Evolutionary conservation across 2,329 filamentous ascomycete genomes (phyloP), one percentile per base, ranked within the genome.

Genomic region (Aspergillus amoenus): DNA sequence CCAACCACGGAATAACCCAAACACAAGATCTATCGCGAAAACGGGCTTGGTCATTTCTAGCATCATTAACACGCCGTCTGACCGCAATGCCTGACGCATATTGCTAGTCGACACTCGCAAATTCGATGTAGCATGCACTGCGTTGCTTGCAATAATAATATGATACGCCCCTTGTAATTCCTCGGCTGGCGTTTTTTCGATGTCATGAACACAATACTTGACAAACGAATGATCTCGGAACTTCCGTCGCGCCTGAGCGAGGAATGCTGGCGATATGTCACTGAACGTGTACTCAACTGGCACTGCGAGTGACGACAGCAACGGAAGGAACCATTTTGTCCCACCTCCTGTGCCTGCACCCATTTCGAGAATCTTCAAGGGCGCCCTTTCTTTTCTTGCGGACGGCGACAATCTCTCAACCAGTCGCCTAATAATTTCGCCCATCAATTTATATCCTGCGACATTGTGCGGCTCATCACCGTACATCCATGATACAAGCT

Each of bases 331-430:
- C 24, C 62, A 60, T 13, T 61, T 64, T 0, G 76, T 77, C 0
- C 73, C 75, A 1, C 72, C 74, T 0, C 76, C 73, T 1, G 72
- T 76, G 1, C 73, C 74, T 5, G 69, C 75, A 1, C 75, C 75
- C 47, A 76, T 64, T 44, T 78, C 75, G 0, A 82, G 68, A 39
- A 81, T 74, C 3, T 67, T 64, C n/a, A 78, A 59, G 3, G 64
- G 46, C 1, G 53, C 45, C 9, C 32, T n/a, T 61, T 68, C 67
- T 0, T 67, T 70, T 6, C 18, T 21, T 2, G 41, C 27, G 6
- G 22, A 12, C 2, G 52, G 27, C 12, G 37, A 11, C 9, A 64
- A n/a, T 30, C 56, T 58, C 3, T 42, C 18, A 5, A 62, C 53
- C 0, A 70, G 34, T 1, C 62, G 58, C 3, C 52, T 46, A 18